Evolutionary conservation across 2,329 filamentous ascomycete genomes (phyloP), one percentile per base, ranked within the genome.

Genomic region (Calonectria crousiana): DNA sequence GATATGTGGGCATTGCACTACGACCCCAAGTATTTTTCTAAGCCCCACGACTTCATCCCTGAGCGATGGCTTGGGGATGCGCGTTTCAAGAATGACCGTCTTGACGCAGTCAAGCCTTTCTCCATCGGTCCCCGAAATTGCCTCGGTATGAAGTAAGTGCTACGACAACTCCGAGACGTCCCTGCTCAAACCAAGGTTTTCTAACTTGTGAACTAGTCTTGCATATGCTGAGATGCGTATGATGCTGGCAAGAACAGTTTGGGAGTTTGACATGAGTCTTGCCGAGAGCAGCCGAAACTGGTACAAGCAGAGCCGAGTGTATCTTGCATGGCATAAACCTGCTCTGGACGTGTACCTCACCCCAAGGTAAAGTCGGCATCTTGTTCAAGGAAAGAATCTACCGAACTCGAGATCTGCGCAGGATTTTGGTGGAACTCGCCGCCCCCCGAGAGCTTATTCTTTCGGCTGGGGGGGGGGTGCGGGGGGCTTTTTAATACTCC

Each of bases 91-190:
- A 71, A 56, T 26, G 88, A 90, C 75, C 81, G 81, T 20, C 81
- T 82, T 30, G 84, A 85, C 0, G 84, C 83, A 4, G 80, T 88
- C 32, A 85, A 89, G 77, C 87, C 88, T 0, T 90, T 90, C 66
- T 84, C 85, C 2, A 47, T 86, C 0, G 88, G 89, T 0, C 85
- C 88, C 2, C 80, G 88, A 4, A 88, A 89, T 65, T 90, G 89
- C 70, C 82, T 90, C 30, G 89, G 88, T 2, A 84, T 83, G 75
- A 89, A 89, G 87, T 88, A 81, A 80, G 87, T 41, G 36, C 4
- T 38, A 28, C 51, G 32, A 30, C 36, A 41, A 28, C 58, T 47
- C 23, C 36, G 36, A 53, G 51, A 53, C 28, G 51, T 32, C 51
- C 51, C 51, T 53, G 51, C 28, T 53, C 26, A 53, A 53, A 32